Percentiles rank a stretch among this genome's conserved stretches.
These are phyloP conservation scores for Boletus subcaerulescens DNA, from an alignment of 768 basidiomycete genomes.

Conservation along the genomic window DNA sequence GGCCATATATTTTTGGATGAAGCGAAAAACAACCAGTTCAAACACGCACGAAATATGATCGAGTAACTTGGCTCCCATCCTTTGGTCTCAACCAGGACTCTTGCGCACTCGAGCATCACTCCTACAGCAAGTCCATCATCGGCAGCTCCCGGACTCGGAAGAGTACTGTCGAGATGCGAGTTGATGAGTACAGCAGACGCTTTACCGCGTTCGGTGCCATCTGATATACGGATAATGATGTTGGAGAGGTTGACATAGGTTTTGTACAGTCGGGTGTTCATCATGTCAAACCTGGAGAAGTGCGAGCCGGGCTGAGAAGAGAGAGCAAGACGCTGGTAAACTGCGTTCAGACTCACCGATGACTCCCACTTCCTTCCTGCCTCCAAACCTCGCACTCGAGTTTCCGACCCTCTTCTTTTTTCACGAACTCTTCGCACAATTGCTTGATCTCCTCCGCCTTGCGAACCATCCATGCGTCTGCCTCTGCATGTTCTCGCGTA, in stretches of 20 bases:
- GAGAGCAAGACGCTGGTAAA: background rate
- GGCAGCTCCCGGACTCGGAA: slow-evolving; percentile 85
- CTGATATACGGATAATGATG: slow-evolving; percentile 82
- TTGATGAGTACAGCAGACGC: slow-evolving; percentile 85
- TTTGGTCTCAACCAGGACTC: slow-evolving; percentile 67
- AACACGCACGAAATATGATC: slow-evolving; percentile 73
- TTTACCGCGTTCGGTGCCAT: slow-evolving; percentile 68
- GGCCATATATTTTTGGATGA: background rate
- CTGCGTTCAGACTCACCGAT: slow-evolving; percentile 55
- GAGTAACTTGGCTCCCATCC: slow-evolving; percentile 72
- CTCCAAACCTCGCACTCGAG: slow-evolving; percentile 92
- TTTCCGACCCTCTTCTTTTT: slow-evolving; percentile 43
- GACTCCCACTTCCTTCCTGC: slow-evolving; percentile 84
- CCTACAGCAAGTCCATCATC: slow-evolving; percentile 89
- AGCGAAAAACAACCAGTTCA: background rate
- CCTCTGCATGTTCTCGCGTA: slow-evolving; percentile 80
- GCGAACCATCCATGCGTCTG: slow-evolving; percentile 77
- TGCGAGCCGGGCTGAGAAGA: background rate
- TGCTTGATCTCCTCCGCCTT: slow-evolving; percentile 59
- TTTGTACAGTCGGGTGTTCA: slow-evolving; percentile 80
- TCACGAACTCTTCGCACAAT: slow-evolving; percentile 57
- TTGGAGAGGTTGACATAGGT: slow-evolving; percentile 87
- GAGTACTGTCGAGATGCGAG: slow-evolving; percentile 83
- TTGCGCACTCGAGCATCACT: slow-evolving; percentile 85
- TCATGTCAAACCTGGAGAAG: slow-evolving; percentile 82